These are phyloP conservation scores for Borealophlyctis nickersoniae DNA, from an alignment of 192 early-diverging fungal species.

Conservation along the genomic window DNA sequence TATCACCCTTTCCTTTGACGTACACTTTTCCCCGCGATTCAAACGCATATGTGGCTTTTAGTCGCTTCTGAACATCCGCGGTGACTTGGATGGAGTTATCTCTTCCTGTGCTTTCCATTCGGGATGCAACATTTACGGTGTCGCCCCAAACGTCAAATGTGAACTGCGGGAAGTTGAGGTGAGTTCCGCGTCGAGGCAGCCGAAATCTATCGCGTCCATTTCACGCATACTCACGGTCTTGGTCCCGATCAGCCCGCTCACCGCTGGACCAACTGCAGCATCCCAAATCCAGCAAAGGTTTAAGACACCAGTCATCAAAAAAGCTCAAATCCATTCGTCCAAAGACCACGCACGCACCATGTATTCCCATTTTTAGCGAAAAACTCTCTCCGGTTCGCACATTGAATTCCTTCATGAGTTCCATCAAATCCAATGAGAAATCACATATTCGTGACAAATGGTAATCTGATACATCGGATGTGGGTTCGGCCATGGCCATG, in stretches of 20 bases:
- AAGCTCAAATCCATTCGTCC: not conserved
- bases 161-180: slow-evolving; percentile 10
- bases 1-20: slow-evolving; percentile 40
- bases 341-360: slow-evolving; percentile 11
- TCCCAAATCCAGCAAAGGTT: slow-evolving; percentile 8
- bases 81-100: slow-evolving; percentile 34
- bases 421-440: slow-evolving; percentile 30
- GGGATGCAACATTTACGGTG: slow-evolving; percentile 37
- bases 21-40: slow-evolving; percentile 21
- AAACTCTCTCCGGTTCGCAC: slow-evolving; percentile 26
- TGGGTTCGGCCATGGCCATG: slow-evolving; percentile 31
- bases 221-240: slow-evolving; percentile 18
- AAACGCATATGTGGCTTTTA: slow-evolving; percentile 22
- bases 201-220: not conserved
- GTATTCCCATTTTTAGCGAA: slow-evolving; percentile 21
- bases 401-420: slow-evolving; percentile 28
- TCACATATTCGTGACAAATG: slow-evolving; percentile 20
- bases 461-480: slow-evolving; percentile 13
- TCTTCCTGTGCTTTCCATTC: slow-evolving; percentile 37
- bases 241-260: slow-evolving; percentile 31
- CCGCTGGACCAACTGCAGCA: slow-evolving; percentile 22
- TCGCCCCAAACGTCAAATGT: slow-evolving; percentile 41
- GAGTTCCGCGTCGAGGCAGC: not conserved
- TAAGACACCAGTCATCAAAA: slow-evolving; percentile 5
- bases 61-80: slow-evolving; percentile 20